phyloP scores from a whole-genome alignment of 495 filamentous ascomycete genomes.

The Penicillium angulare region DNA sequence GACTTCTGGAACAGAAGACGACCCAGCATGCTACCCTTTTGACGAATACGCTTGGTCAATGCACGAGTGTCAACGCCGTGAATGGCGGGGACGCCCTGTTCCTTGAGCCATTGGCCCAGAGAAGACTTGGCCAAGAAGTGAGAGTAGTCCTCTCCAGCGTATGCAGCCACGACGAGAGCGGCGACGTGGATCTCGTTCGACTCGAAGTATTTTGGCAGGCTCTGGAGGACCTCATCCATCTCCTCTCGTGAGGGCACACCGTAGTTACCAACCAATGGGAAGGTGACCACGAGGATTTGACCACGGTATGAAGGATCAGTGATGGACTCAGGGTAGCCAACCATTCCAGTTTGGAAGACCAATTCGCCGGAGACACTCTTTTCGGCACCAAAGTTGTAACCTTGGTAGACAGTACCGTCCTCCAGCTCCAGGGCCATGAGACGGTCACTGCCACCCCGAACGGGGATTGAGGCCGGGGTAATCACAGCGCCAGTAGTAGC shows the following conservation, averaged over 20 bases:
- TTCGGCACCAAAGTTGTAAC: constrained; percentile 90
- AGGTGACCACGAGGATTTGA: constrained; percentile 88
- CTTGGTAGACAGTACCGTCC: constrained; percentile 84
- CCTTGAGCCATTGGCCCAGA: constrained; percentile 90
- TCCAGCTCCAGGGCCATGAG: constrained; percentile 83
- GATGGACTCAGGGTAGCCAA: constrained; percentile 94
- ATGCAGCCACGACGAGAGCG: constrained; percentile 83
- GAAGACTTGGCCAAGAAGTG: constrained; percentile 90
- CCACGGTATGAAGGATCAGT: constrained; percentile 92
- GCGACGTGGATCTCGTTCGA: constrained; percentile 87
- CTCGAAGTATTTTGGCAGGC: constrained; percentile 89
- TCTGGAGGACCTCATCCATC: constrained; percentile 74
- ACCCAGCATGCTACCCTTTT: constrained; percentile 95
- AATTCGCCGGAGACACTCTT: constrained; percentile 93
- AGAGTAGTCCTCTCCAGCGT: constrained; percentile 90
- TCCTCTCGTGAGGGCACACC: constrained; percentile 85
- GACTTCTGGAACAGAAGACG: constrained; percentile 75
- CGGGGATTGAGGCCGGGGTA: constrained; percentile 48
- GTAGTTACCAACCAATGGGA: constrained; percentile 91
- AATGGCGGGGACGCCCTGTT: constrained; percentile 93
- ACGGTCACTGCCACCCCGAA: constrained; percentile 49
- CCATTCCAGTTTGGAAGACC: constrained; percentile 99
- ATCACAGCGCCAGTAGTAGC: constrained; percentile 40
- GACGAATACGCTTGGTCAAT: constrained; percentile 87
- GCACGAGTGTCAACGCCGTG: constrained; percentile 93